Evolutionary conservation across 1,139 yeast species (phyloP).

Genomic region (Williopsis jadinii): DNA sequence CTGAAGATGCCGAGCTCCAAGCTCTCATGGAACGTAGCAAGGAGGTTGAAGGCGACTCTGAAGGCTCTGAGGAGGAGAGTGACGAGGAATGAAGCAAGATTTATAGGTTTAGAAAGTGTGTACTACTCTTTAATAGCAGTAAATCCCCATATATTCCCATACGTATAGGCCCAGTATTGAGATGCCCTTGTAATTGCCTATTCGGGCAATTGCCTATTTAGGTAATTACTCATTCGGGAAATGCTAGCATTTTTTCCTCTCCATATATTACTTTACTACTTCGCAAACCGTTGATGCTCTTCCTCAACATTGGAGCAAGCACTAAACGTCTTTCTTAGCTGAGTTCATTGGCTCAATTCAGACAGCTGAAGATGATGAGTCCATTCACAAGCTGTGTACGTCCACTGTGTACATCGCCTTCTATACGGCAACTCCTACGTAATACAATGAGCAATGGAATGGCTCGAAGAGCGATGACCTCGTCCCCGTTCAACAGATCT

Average conservation of each 20-base stretch:
- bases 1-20: conserved; percentile 96
- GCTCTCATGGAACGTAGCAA: conserved; percentile 80
- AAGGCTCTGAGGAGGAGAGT: conserved; percentile 20
- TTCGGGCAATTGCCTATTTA: too few species aligned
- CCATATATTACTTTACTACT: neutral
- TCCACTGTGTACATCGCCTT: too few species aligned
- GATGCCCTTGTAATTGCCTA: neutral
- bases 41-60: conserved; percentile 40
- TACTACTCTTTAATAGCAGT: neutral
- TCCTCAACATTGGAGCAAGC: too few species aligned
- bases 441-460: too few species aligned
- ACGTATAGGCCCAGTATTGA: neutral
- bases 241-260: neutral
- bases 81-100: conserved; percentile 10
- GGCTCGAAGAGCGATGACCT: too few species aligned
- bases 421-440: too few species aligned
- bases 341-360: too few species aligned
- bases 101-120: neutral
- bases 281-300: too few species aligned
- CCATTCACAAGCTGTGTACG: too few species aligned
- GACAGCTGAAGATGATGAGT: too few species aligned
- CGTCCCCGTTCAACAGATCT: neutral
- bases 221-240: neutral
- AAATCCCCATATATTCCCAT: neutral
- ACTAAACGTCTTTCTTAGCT: too few species aligned